Percentiles rank a stretch among this genome's conserved stretches.
These are phyloP conservation scores for Penicillium samsonianum DNA, from an alignment of 495 filamentous ascomycete genomes.

Conservation along the genomic window DNA sequence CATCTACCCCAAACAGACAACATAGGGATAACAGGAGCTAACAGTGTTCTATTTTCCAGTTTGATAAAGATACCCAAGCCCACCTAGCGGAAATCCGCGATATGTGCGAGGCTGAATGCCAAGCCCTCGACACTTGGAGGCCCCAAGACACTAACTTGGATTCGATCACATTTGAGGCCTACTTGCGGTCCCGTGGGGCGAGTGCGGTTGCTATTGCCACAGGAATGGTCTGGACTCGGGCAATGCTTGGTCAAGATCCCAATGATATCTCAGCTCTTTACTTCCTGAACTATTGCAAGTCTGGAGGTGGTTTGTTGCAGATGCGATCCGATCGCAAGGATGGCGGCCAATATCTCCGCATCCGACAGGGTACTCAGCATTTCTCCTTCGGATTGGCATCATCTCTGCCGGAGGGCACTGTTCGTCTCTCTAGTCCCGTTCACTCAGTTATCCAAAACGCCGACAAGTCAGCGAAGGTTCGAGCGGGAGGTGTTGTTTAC, in stretches of 20 bases:
- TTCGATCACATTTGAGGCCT: slow-evolving; percentile 33
- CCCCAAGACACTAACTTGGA: slow-evolving; percentile 30
- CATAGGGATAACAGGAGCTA: no score
- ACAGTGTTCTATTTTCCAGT: slow-evolving; percentile 1
- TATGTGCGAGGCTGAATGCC: slow-evolving; percentile 30
- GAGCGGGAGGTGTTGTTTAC: not conserved
- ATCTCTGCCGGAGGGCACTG: slow-evolving; percentile 16
- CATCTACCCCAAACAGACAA: no score
- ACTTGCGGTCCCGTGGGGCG: slow-evolving; percentile 23
- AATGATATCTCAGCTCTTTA: slow-evolving; percentile 46
- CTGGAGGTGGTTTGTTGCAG: slow-evolving; percentile 41
- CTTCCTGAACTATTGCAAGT: slow-evolving; percentile 52
- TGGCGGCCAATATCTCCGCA: slow-evolving; percentile 48
- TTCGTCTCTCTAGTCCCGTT: not conserved
- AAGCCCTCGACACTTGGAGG: slow-evolving; percentile 11
- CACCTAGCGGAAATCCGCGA: slow-evolving; percentile 19
- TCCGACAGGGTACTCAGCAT: slow-evolving; percentile 37
- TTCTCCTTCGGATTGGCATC: slow-evolving; percentile 30
- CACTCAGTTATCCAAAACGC: not conserved
- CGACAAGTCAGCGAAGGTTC: not conserved
- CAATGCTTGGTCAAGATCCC: slow-evolving; percentile 20
- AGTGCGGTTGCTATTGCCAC: slow-evolving; percentile 17
- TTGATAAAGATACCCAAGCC: slow-evolving; percentile 7
- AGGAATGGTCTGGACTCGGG: not conserved
- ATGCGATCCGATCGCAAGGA: slow-evolving; percentile 40